These are phyloP conservation scores for Cryptococcus sp. DNA, from an alignment of 1,284 basidiomycete genomes.

Conservation along the genomic window DNA sequence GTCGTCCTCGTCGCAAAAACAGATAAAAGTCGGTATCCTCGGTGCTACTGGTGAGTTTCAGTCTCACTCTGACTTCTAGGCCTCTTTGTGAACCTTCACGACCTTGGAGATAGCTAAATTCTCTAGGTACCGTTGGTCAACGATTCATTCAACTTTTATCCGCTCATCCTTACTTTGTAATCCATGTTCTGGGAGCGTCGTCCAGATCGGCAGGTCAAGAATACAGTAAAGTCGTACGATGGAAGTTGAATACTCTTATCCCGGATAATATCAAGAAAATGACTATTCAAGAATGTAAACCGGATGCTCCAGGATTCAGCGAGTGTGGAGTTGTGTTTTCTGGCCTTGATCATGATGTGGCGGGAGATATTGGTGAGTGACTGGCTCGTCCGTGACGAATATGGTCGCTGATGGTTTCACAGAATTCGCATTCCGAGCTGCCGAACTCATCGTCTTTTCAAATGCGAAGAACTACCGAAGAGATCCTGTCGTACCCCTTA, in stretches of 20 bases:
- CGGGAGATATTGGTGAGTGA: slow-evolving; percentile 83
- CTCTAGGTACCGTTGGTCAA: slow-evolving; percentile 73
- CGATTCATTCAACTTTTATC: slow-evolving; percentile 83
- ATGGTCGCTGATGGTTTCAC: background rate
- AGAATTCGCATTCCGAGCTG: slow-evolving; percentile 83
- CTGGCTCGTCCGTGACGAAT: background rate
- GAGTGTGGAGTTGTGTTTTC: slow-evolving; percentile 90
- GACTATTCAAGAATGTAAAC: slow-evolving; percentile 72
- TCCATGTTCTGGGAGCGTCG: slow-evolving; percentile 86
- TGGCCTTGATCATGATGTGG: slow-evolving; percentile 88
- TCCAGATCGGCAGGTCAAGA: slow-evolving; percentile 79
- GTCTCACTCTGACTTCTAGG: background rate
- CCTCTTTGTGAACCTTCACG: too few species aligned
- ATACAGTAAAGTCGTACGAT: slow-evolving; percentile 73
- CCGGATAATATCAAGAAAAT: slow-evolving; percentile 65
- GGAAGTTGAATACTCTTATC: slow-evolving; percentile 85
- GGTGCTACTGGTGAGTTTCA: slow-evolving; percentile 74
- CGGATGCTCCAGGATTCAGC: slow-evolving; percentile 61
- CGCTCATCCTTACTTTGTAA: slow-evolving; percentile 82
- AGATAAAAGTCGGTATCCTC: slow-evolving; percentile 82
- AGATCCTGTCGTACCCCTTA: slow-evolving; percentile 90
- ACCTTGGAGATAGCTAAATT: too few species aligned
- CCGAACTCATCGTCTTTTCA: slow-evolving; percentile 90
- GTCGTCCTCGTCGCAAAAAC: slow-evolving; percentile 16
- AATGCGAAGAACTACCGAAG: slow-evolving; percentile 97